phyloP scores from a whole-genome alignment of 805 yeast species.

The Wickerhamiella lipophila region DNA sequence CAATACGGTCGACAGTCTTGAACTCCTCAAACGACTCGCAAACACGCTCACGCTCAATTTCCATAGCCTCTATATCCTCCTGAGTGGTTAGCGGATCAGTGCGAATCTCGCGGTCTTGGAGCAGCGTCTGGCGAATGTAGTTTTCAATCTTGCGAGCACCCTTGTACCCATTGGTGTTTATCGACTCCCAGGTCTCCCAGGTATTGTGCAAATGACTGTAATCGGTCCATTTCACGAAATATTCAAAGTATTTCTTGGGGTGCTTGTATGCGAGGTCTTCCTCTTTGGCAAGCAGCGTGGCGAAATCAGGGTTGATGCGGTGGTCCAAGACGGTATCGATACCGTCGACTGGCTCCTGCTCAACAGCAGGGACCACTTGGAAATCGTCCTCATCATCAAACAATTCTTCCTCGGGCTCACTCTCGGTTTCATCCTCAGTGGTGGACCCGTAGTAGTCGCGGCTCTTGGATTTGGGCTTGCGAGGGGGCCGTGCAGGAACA shows the following conservation, averaged over 20 bases:
- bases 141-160: conserved; percentile 84
- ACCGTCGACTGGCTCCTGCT: conserved; percentile 29
- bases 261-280: conserved; percentile 29
- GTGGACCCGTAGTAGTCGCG: conserved; percentile 54
- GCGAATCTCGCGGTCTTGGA: conserved; percentile 63
- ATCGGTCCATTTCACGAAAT: conserved; percentile 68
- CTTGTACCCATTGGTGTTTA: conserved; percentile 32
- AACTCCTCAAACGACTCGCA: conserved; percentile 74
- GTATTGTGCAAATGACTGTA: conserved; percentile 88
- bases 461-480: conserved; percentile 36
- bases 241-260: conserved; percentile 48
- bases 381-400: conserved; percentile 32
- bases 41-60: conserved; percentile 73
- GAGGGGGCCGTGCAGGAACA: conserved; percentile 22
- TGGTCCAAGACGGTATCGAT: conserved; percentile 46
- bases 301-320: conserved; percentile 32
- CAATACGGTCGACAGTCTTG: conserved; percentile 79
- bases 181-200: conserved; percentile 61
- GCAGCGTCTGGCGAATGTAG: conserved; percentile 66
- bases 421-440: conserved; percentile 17
- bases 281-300: conserved; percentile 25
- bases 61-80: conserved; percentile 90
- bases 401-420: conserved; percentile 21
- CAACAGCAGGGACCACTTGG: conserved; percentile 34
- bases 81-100: conserved; percentile 70